Base-by-base conservation (phyloP, 2,329 filamentous ascomycete genomes). In the Calcarisporium arbuscula region DNA sequence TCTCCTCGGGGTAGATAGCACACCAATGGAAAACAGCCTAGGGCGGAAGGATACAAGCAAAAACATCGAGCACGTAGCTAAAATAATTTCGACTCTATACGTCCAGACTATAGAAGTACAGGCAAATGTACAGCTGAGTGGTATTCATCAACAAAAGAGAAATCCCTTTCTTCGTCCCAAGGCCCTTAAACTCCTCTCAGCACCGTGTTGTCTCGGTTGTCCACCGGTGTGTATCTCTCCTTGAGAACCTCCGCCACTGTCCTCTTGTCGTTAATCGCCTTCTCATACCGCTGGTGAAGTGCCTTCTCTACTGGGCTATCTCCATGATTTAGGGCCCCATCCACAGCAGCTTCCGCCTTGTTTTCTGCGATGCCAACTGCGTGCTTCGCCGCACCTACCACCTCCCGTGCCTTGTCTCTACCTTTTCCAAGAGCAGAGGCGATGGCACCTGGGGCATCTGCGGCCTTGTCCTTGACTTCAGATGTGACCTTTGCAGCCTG, bases 191-290 rank as follows among this genome's bases (percentile, higher is more conserved):
- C 20, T 10, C 64, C 64, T 46, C 67, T 53, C 39, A 71, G 51
- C 36, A 60, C 53, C 19, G 63, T 60, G 39, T 66, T 64, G 41
- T 71, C 64, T 46, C 62, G 59, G 50, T 64, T 45, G 27, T 65
- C 62, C 39, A 72, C 53, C 1, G 66, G 67, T 45, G 53, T 64
- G 48, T 80, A 80, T 46, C 75, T 61, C 51, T 77, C 71, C 31
- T 60, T 64, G 34, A 80, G 54, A 27, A 66, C 61, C 50, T 77
- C 68, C 41, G 72, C 64, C 15, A 72, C 68, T 29, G 62, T 70
- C 57, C 69, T 69, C 40, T 64, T 59, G 43, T 65, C 50, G 35
- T 51, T 51, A 11, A 53, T 53, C 27, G 58, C 48, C 44, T 61
- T 64, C 52, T 68, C 60, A 44, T 68, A 79, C 32, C 74, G 61